A percentile compares a stretch with the other conserved stretches of the same genome.
These are phyloP conservation scores for Ramaria rubella DNA, from an alignment of 768 basidiomycete genomes.

Conservation along the genomic window DNA sequence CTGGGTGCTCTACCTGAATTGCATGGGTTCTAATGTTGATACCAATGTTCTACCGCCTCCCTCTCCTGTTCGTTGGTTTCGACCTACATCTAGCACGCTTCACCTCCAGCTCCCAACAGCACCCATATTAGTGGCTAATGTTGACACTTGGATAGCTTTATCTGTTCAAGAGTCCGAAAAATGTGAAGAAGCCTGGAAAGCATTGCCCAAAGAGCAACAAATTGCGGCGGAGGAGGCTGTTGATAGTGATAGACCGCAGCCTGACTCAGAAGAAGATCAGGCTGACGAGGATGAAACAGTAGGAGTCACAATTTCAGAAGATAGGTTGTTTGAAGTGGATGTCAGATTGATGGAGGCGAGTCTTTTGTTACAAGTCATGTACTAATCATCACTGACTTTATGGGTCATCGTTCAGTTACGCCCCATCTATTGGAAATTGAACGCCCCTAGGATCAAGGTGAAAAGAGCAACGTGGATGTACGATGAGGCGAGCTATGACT, in stretches of 20 bases:
- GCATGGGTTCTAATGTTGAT: neutral
- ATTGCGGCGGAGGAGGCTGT: neutral
- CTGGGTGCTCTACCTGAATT: neutral
- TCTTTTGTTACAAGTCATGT: neutral
- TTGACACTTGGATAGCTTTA: slow-evolving; percentile 18
- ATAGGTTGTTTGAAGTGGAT: slow-evolving; percentile 25
- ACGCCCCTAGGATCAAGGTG: slow-evolving; percentile 29
- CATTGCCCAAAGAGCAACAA: slow-evolving; percentile 14
- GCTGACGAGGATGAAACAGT: slow-evolving; percentile 15
- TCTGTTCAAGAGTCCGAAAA: slow-evolving; percentile 18
- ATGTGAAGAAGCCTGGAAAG: slow-evolving; percentile 23
- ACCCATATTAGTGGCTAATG: slow-evolving; percentile 12
- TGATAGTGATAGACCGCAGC: neutral
- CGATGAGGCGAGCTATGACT: slow-evolving; percentile 20
- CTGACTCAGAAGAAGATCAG: slow-evolving; percentile 1
- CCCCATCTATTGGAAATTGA: slow-evolving; percentile 36
- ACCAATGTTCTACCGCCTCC: neutral
- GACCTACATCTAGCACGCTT: slow-evolving; percentile 12
- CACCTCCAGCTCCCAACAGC: slow-evolving; percentile 16
- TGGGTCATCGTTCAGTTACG: slow-evolving; percentile 17
- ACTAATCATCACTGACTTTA: neutral
- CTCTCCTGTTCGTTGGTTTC: slow-evolving; percentile 12
- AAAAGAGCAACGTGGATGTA: slow-evolving; percentile 35
- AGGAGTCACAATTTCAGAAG: slow-evolving; percentile 19
- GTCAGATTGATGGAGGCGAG: slow-evolving; percentile 21